Evolutionary conservation across 768 basidiomycete genomes (phyloP), one percentile per base, ranked within the genome.

Genomic region (Lactarius sp.): DNA sequence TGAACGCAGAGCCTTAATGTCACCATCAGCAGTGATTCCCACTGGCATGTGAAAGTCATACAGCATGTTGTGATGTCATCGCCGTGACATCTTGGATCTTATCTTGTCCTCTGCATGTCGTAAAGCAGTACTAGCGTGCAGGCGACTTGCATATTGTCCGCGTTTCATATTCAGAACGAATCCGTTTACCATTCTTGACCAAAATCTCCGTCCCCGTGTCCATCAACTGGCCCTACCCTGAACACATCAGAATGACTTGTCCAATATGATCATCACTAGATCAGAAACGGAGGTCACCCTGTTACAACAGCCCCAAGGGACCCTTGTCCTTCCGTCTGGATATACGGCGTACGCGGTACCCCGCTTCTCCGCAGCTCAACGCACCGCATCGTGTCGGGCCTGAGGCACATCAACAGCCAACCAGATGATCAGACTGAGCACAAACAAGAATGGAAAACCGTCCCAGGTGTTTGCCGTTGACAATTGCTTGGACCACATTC

Each of bases 381-480:
- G 70, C 16, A 75, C 72, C 2, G 77, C 78, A 56, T 76, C 75
- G 2, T 73, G 66, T 14, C 77, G 67, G 6, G 77, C 77, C 34
- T 70, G 75, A 20, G 67, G 67, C 52, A 78, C 70, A 59, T 77
- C 76, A 18, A 79, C 76, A 27, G 68, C 82, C 70, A 92, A 85
- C 87, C 88, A 92, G 57, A 92, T 91, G 20, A 87, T 80, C 52
- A 90, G 31, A 68, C 88, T 89, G 4, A 92, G 73, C 22, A 83
- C 86, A 69, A 92, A 92, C 20, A 93, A 75, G 76, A 92, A 91
- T 2, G 88, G 86, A 72, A 92, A 92, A 0, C 90, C 90, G 70
- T 82, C 79, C 90, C 90, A 92, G 71, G 87, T 90, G 71, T 83
- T 79, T 0, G 85, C 85, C 1, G 83, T 90, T 78, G 61, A 93